phyloP scores from a whole-genome alignment of 331 rosid genomes.

The Quercus phellos region DNA sequence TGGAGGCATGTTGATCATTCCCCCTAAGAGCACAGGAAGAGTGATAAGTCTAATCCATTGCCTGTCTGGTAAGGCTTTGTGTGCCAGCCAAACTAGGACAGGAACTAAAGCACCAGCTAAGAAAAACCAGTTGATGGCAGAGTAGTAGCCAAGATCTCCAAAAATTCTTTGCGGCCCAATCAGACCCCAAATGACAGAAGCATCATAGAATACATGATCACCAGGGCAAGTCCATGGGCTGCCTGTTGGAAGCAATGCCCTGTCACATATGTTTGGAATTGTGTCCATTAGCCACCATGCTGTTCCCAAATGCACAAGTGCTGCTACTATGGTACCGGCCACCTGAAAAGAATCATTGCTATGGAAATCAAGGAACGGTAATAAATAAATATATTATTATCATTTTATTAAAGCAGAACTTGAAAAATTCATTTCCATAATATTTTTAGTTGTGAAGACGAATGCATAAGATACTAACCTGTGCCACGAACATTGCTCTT shows the following conservation, averaged over 20 bases:
- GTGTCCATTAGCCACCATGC: conserved; percentile 83
- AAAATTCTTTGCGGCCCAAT: conserved; percentile 68
- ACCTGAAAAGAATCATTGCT: conserved; percentile 33
- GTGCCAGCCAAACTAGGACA: conserved; percentile 53
- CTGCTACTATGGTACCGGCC: conserved; percentile 50
- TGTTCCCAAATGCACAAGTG: conserved; percentile 60
- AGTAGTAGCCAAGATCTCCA: conserved; percentile 71
- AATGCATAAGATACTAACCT: conserved; percentile 35
- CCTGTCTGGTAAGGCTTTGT: conserved; percentile 49
- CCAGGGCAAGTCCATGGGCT: conserved; percentile 90
- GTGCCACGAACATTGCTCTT: conserved; percentile 70
- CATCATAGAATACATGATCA: conserved; percentile 82
- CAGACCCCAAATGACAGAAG: conserved; percentile 82
- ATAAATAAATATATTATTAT: neutral
- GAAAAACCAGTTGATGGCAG: conserved; percentile 65
- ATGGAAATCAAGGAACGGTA: neutral
- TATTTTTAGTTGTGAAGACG: neutral
- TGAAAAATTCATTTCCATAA: neutral
- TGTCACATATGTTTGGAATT: conserved; percentile 54
- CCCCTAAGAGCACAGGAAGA: conserved; percentile 56
- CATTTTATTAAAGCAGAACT: too few relatives aligned
- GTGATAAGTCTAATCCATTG: conserved; percentile 59
- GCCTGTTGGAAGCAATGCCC: conserved; percentile 54
- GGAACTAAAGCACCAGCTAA: conserved; percentile 51
- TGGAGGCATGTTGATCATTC: conserved; percentile 53